These are phyloP conservation scores for Corallochytrium limacisporum DNA, from an alignment of 78 protist species.

Conservation along the genomic window DNA sequence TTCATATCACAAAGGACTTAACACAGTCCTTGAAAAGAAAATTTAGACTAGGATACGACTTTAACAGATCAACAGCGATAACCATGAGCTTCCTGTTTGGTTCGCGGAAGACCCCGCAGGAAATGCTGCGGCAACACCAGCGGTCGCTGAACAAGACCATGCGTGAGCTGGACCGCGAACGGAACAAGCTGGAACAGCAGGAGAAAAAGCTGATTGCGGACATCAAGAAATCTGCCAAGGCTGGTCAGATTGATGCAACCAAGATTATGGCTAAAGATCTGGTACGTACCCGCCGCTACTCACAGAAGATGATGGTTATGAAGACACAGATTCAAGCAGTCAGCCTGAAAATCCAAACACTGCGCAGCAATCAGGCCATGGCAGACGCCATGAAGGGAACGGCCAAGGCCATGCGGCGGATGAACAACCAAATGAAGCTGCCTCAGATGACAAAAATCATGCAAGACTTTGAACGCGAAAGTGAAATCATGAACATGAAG, in stretches of 20 bases:
- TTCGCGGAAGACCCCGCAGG: conserved; percentile 17
- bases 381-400: conserved; percentile 83
- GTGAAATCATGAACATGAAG: conserved; percentile 78
- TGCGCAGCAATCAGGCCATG: conserved; percentile 60
- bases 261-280: conserved; percentile 85
- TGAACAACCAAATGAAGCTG: conserved; percentile 75
- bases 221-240: conserved; percentile 68
- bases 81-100: conserved; percentile 6
- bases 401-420: conserved; percentile 61
- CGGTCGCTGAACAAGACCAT: conserved; percentile 61
- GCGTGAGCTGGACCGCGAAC: conserved; percentile 87
- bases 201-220: conserved; percentile 70
- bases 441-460: conserved; percentile 76
- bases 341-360: conserved; percentile 62
- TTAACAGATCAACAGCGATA: too few species aligned
- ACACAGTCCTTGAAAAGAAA: too few species aligned
- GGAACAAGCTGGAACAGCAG: conserved; percentile 42
- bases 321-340: conserved; percentile 71
- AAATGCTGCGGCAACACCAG: conserved; percentile 73
- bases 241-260: background rate
- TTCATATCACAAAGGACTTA: too few species aligned
- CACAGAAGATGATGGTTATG: conserved; percentile 70
- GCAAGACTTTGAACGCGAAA: conserved; percentile 84
- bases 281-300: conserved; percentile 68
- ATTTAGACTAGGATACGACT: too few species aligned